These are phyloP conservation scores for Carallia brachiata DNA, from an alignment of 345 rosid species.

Conservation along the genomic window DNA sequence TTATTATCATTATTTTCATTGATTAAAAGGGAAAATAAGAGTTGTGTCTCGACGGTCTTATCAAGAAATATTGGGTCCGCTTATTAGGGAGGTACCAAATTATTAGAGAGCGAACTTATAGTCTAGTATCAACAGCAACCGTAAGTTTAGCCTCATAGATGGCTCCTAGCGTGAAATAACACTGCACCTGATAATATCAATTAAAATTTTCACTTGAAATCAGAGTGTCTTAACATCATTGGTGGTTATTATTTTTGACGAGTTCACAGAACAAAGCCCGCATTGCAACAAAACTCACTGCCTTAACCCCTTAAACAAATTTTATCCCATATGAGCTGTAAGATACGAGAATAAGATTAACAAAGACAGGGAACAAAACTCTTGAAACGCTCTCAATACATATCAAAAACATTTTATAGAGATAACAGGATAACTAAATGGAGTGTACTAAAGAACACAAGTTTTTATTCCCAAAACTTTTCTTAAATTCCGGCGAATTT, in stretches of 20 bases:
- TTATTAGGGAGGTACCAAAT: too few relatives aligned
- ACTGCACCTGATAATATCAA: too few relatives aligned
- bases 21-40: too few relatives aligned
- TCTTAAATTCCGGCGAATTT: slow-evolving; percentile 23
- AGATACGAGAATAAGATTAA: slow-evolving; percentile 11
- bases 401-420: not conserved
- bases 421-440: too few relatives aligned
- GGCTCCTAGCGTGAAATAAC: too few relatives aligned
- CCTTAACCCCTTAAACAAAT: not conserved
- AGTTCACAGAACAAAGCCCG: not conserved
- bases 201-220: not conserved
- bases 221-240: too few relatives aligned
- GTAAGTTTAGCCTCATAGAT: too few relatives aligned
- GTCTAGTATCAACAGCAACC: too few relatives aligned
- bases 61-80: too few relatives aligned
- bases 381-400: not conserved
- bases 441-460: not conserved
- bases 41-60: too few relatives aligned
- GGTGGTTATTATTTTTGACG: not conserved
- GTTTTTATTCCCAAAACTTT: not conserved
- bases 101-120: too few relatives aligned
- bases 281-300: not conserved
- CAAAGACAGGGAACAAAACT: not conserved
- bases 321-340: not conserved
- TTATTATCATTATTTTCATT: too few relatives aligned